phyloP scores from a whole-genome alignment of 2,329 filamentous ascomycete genomes.

The Diaporthe vaccinii region DNA sequence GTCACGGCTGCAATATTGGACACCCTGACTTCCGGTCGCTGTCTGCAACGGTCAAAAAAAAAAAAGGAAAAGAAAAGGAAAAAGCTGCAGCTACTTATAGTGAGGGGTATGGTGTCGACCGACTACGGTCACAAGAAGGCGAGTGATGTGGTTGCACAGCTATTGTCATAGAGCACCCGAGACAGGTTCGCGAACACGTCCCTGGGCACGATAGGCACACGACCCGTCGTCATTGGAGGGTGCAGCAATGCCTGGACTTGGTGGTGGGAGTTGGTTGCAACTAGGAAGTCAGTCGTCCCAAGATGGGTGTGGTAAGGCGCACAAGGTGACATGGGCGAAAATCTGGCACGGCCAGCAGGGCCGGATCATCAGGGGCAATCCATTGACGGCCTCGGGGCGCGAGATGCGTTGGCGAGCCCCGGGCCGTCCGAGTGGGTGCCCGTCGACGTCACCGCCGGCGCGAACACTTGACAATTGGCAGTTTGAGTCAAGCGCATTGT shows the following conservation, averaged over 20 bases:
- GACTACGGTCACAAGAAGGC: not conserved
- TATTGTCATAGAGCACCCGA: not conserved
- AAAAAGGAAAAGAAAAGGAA: too few relatives aligned
- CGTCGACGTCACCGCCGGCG: conserved; percentile 26
- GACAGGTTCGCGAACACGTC: conserved; percentile 3
- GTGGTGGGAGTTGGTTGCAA: not conserved
- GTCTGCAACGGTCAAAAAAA: not conserved
- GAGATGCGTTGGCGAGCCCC: conserved; percentile 27
- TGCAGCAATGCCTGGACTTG: not conserved
- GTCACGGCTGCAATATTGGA: not conserved
- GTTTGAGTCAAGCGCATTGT: conserved; percentile 21
- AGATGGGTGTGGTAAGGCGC: not conserved
- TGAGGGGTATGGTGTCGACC: not conserved
- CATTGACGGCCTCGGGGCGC: conserved; percentile 8
- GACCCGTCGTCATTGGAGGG: not conserved
- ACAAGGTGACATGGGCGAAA: not conserved
- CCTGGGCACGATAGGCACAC: not conserved
- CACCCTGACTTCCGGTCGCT: not conserved
- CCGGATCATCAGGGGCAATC: conserved; percentile 31
- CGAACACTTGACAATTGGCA: not conserved
- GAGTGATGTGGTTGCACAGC: not conserved
- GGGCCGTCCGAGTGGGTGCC: conserved; percentile 23
- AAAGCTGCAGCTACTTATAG: too few relatives aligned
- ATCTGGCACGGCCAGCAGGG: not conserved
- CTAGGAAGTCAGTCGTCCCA: too few relatives aligned